Percentiles rank a stretch among this genome's conserved stretches.
These are phyloP conservation scores for Glomus cerebriforme DNA, from an alignment of 192 early-diverging fungal genomes.

Conservation along the genomic window DNA sequence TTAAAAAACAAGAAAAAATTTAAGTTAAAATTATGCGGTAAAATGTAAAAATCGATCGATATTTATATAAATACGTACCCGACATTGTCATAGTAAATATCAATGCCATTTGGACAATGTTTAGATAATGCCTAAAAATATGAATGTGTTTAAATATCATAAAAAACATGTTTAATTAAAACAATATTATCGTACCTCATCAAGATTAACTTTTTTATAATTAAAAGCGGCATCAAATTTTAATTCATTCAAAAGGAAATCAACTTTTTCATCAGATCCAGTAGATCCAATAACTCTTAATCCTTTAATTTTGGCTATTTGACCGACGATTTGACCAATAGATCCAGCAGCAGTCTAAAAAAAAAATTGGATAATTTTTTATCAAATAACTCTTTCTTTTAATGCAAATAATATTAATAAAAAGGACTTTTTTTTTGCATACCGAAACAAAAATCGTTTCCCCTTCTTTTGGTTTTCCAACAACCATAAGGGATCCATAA, in stretches of 20 bases:
- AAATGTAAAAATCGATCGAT: too few species aligned
- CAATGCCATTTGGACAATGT: constrained; percentile 76
- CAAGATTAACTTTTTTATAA: constrained; percentile 69
- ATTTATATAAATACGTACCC: constrained; percentile 36
- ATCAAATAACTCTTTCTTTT: background rate
- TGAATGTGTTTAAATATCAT: constrained; percentile 41
- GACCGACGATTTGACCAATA: constrained; percentile 72
- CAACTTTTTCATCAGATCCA: constrained; percentile 75
- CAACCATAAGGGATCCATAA: constrained; percentile 48
- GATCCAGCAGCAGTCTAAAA: constrained; percentile 77
- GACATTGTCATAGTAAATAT: constrained; percentile 86
- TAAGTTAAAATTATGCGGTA: background rate
- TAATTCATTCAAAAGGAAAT: constrained; percentile 58
- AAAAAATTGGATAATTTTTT: background rate
- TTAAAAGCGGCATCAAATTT: constrained; percentile 82
- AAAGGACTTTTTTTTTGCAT: too few species aligned
- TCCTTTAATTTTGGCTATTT: constrained; percentile 74
- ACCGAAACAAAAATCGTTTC: constrained; percentile 50
- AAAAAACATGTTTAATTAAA: too few species aligned
- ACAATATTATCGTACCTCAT: constrained; percentile 24
- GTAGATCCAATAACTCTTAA: constrained; percentile 74
- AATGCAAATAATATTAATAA: too few species aligned
- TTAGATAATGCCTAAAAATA: constrained; percentile 53
- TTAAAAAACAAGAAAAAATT: background rate
- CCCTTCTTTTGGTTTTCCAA: constrained; percentile 74